Evolutionary conservation across 768 basidiomycete genomes (phyloP).

Genomic region (Steccherinum ochraceum): DNA sequence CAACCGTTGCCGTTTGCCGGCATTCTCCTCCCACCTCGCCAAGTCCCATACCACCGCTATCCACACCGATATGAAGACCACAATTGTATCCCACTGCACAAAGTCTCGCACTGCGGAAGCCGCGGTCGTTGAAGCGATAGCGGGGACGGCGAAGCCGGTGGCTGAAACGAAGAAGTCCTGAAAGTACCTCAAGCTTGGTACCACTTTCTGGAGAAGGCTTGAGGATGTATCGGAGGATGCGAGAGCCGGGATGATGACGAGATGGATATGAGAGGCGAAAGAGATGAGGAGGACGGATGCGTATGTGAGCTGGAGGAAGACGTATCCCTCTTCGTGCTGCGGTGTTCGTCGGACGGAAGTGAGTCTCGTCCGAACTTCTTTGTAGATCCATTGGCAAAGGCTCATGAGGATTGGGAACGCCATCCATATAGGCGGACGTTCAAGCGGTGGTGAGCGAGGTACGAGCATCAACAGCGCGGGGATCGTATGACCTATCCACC

Average conservation of each 20-base stretch:
- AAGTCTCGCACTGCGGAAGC: not conserved
- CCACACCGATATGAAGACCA: slow-evolving; percentile 2
- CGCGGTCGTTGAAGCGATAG: not conserved
- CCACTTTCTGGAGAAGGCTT: not conserved
- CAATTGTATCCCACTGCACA: slow-evolving; percentile 3
- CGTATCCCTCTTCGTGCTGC: not conserved
- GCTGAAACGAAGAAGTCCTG: not conserved
- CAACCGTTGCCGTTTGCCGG: not conserved
- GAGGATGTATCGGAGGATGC: not conserved
- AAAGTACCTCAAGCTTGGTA: not conserved
- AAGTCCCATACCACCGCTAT: slow-evolving; percentile 4
- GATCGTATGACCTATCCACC: slow-evolving; percentile 4
- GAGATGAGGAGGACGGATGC: not conserved
- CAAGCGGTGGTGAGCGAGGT: not conserved
- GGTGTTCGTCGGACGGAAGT: not conserved
- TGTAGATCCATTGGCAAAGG: not conserved
- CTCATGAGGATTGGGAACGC: slow-evolving; percentile 3
- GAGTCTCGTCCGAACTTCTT: not conserved
- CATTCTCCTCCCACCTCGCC: not conserved
- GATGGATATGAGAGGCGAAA: slow-evolving; percentile 1
- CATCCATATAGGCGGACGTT: slow-evolving; percentile 1
- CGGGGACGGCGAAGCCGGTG: slow-evolving; percentile 1
- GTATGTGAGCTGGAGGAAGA: not conserved
- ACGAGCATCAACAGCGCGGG: slow-evolving; percentile 5
- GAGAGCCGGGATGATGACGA: slow-evolving; percentile 2